Evolutionary conservation across 768 basidiomycete genomes (phyloP).

Genomic region (Leccinum barrowsii): DNA sequence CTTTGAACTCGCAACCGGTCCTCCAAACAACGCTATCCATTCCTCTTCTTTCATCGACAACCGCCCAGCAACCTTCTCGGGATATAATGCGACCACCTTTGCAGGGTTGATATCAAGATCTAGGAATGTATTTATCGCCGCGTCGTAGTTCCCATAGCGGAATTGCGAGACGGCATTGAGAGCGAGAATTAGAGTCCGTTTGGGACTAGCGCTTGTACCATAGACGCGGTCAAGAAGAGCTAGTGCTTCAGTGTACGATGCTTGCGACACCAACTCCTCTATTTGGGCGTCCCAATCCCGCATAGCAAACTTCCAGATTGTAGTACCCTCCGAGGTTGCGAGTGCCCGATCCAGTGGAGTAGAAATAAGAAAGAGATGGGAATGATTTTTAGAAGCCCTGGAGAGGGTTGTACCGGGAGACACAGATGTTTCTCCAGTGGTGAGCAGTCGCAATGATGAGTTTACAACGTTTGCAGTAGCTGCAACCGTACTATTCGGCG

Average conservation of each 20-base stretch:
- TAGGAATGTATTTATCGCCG: conserved; percentile 84
- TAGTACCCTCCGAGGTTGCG: conserved; percentile 66
- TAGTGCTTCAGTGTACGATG: conserved; percentile 76
- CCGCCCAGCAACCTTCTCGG: conserved; percentile 75
- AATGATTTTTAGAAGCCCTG: conserved; percentile 10
- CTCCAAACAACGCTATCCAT: conserved; percentile 86
- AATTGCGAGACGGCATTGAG: conserved; percentile 82
- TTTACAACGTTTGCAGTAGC: conserved; percentile 20
- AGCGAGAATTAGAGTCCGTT: conserved; percentile 58
- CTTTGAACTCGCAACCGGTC: conserved; percentile 39
- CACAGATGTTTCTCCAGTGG: conserved; percentile 38
- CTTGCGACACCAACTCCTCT: conserved; percentile 72
- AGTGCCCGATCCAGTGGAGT: conserved; percentile 72
- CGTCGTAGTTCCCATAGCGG: conserved; percentile 60
- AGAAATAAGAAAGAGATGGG: conserved; percentile 58
- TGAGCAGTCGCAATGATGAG: conserved; percentile 62
- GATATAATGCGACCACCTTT: conserved; percentile 88
- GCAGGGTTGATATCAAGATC: conserved; percentile 90
- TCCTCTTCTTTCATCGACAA: conserved; percentile 61
- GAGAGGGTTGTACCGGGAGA: conserved; percentile 36
- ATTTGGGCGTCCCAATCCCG: conserved; percentile 76
- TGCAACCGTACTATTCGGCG: conserved; percentile 2
- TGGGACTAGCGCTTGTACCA: conserved; percentile 14
- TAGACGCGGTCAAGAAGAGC: conserved; percentile 56
- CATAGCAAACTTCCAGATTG: conserved; percentile 74